These are phyloP conservation scores for Phialophora expanda DNA, from an alignment of 2,329 filamentous ascomycete species.

Conservation along the genomic window DNA sequence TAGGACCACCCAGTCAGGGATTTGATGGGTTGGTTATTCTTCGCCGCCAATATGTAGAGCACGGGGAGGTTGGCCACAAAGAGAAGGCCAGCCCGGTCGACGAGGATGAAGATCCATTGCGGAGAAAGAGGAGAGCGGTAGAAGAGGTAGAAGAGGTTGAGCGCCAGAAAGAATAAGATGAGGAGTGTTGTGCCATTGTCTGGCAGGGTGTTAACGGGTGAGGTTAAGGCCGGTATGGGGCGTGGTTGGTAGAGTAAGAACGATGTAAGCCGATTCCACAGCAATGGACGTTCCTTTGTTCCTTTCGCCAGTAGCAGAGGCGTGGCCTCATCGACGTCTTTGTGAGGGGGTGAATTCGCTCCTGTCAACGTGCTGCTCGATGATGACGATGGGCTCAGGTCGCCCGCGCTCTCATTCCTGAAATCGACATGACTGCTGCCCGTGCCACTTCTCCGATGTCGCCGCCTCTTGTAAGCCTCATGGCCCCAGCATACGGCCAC, in stretches of 20 bases:
- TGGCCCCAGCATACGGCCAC: slow-evolving; percentile 2
- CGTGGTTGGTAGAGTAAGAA: slow-evolving; percentile 62
- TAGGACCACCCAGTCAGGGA: slow-evolving; percentile 68
- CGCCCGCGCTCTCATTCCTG: neutral
- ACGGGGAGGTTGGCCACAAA: slow-evolving; percentile 58
- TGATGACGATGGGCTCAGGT: slow-evolving; percentile 26
- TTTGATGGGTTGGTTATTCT: slow-evolving; percentile 66
- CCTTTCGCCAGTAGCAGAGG: slow-evolving; percentile 18
- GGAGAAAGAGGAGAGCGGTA: slow-evolving; percentile 57
- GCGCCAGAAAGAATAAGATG: slow-evolving; percentile 56
- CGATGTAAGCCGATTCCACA: slow-evolving; percentile 24
- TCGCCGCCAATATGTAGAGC: slow-evolving; percentile 68
- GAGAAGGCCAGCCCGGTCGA: slow-evolving; percentile 62
- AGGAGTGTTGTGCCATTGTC: slow-evolving; percentile 62
- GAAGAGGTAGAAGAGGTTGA: slow-evolving; percentile 65
- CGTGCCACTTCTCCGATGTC: slow-evolving; percentile 7
- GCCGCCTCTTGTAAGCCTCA: slow-evolving; percentile 4
- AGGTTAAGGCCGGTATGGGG: slow-evolving; percentile 61
- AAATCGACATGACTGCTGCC: neutral
- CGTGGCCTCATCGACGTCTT: slow-evolving; percentile 21
- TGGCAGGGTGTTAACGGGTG: slow-evolving; percentile 56
- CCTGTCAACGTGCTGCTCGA: slow-evolving; percentile 37
- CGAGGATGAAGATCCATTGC: slow-evolving; percentile 62
- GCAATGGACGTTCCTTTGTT: slow-evolving; percentile 10
- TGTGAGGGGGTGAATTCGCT: slow-evolving; percentile 29